These are phyloP conservation scores for Claviceps fusiformis DNA, from an alignment of 2,329 filamentous ascomycete species.

Conservation along the genomic window DNA sequence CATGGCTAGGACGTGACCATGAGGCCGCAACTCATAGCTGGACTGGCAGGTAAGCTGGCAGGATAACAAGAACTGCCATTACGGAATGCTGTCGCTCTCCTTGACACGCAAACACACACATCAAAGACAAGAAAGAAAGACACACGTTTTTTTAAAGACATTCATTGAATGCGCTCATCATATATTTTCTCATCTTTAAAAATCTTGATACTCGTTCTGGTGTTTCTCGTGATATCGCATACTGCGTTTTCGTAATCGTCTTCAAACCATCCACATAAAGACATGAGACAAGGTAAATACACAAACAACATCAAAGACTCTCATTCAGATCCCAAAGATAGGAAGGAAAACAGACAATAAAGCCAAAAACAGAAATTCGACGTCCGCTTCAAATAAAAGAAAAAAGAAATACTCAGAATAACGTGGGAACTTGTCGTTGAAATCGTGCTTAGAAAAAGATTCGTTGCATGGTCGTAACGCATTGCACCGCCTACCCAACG, in stretches of 20 bases:
- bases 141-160: too few species aligned
- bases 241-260: background rate
- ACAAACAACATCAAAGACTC: slow-evolving; percentile 9
- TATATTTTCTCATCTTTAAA: slow-evolving; percentile 6
- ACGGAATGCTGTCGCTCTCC: too few species aligned
- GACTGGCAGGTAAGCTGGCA: too few species aligned
- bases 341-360: background rate
- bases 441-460: slow-evolving; percentile 10
- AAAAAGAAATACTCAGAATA: background rate
- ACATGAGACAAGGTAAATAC: slow-evolving; percentile 13
- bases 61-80: too few species aligned
- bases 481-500: slow-evolving; percentile 13
- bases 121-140: too few species aligned
- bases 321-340: background rate
- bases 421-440: slow-evolving; percentile 20
- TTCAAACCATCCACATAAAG: slow-evolving; percentile 1
- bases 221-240: slow-evolving; percentile 5
- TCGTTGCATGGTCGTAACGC: slow-evolving; percentile 16
- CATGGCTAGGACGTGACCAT: too few species aligned
- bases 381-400: background rate
- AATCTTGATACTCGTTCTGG: slow-evolving; percentile 6
- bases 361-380: background rate
- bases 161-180: slow-evolving; percentile 8
- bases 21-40: too few species aligned
- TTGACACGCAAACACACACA: too few species aligned